Evolutionary conservation across 306 rosid genomes (phyloP).

Genomic region (Prunus mume): DNA sequence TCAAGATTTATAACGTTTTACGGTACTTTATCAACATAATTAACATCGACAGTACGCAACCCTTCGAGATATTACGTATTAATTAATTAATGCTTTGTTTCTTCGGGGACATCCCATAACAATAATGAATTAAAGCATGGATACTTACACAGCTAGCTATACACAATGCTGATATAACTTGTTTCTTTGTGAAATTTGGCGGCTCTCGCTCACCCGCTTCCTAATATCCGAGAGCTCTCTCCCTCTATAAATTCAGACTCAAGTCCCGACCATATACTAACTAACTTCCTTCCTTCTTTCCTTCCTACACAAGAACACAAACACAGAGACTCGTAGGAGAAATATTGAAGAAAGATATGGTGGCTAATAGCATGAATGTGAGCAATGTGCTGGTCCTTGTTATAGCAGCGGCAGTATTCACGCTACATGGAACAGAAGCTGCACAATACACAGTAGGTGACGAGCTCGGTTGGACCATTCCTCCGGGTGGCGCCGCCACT

Average conservation of each 20-base stretch:
- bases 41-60: no score
- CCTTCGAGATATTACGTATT: neutral
- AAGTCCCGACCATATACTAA: no score
- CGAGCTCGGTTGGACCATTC: conserved; percentile 40
- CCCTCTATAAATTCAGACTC: neutral
- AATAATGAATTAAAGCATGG: neutral
- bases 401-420: neutral
- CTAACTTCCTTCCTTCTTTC: neutral
- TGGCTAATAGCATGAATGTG: neutral
- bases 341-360: neutral
- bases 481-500: conserved; percentile 28
- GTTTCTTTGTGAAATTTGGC: neutral
- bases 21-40: no score
- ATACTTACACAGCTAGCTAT: neutral
- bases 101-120: no score
- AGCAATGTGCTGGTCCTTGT: conserved; percentile 1
- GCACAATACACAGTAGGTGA: conserved; percentile 35
- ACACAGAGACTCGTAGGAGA: neutral
- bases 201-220: neutral
- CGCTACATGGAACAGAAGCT: conserved; percentile 20
- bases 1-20: no score
- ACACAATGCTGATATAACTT: neutral
- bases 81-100: neutral
- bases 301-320: neutral
- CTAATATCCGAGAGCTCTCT: neutral